A percentile compares a stretch with the other conserved stretches of the same genome.
Conservation (phyloP, 306 rosid species). For the Luffa aegyptiaca region DNA sequence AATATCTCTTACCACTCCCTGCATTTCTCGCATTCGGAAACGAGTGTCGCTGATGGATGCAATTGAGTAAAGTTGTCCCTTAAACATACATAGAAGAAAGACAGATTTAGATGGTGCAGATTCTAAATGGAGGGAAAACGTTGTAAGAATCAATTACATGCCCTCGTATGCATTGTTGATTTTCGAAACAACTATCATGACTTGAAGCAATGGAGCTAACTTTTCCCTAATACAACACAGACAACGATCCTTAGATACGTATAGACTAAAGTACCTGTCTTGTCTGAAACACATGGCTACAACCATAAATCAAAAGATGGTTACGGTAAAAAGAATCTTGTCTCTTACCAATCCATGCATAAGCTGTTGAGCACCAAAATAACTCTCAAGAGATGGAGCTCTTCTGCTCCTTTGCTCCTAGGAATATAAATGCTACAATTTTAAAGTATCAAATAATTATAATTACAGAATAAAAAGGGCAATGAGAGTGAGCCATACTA, state of each 20-base stretch:
- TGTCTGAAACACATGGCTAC: background rate
- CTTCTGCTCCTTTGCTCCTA: slow-evolving; percentile 29
- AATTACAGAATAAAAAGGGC: background rate
- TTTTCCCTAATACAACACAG: slow-evolving; percentile 14
- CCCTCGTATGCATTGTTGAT: slow-evolving; percentile 14
- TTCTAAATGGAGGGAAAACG: background rate
- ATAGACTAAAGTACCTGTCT: background rate
- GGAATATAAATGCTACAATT: slow-evolving; percentile 1
- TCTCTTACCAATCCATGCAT: slow-evolving; percentile 18
- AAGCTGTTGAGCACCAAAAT: slow-evolving; percentile 21
- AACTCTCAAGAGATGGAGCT: slow-evolving; percentile 27
- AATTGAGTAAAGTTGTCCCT: slow-evolving; percentile 35
- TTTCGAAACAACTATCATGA: slow-evolving; percentile 12
- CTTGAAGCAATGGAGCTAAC: slow-evolving; percentile 15
- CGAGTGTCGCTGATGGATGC: slow-evolving; percentile 27
- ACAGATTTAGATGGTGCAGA: background rate
- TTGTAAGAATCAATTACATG: slow-evolving; percentile 16
- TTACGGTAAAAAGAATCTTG: background rate
- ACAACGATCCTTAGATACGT: background rate
- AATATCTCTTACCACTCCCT: slow-evolving; percentile 31
- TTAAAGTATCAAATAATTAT: background rate
- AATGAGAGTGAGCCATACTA: slow-evolving; percentile 14
- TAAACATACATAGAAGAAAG: background rate
- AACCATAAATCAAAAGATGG: background rate
- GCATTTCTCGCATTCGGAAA: slow-evolving; percentile 27